Percentiles rank a stretch among this genome's conserved stretches.
These are phyloP conservation scores for Mortierella sp. DNA, from an alignment of 371 early-diverging fungal genomes.

Conservation along the genomic window DNA sequence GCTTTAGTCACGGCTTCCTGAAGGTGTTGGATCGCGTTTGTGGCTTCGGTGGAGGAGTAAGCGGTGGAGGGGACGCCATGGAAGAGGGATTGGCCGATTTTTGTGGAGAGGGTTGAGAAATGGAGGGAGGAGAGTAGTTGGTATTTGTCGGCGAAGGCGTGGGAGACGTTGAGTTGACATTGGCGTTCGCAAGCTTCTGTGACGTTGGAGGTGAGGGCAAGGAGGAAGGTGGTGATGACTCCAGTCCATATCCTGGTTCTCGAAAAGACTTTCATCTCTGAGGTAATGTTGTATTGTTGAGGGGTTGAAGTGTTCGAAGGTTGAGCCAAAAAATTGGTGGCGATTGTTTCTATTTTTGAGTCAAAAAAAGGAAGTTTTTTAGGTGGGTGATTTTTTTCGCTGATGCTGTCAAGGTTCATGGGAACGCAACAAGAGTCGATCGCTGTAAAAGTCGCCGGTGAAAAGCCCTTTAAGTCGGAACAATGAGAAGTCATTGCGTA, in stretches of 20 bases:
- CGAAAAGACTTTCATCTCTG: not conserved
- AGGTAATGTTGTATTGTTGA: not conserved
- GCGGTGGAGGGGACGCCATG: slow-evolving; percentile 47
- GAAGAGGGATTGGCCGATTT: slow-evolving; percentile 55
- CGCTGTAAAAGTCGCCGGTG: too few species aligned
- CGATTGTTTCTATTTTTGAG: not conserved
- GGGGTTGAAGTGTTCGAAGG: too few species aligned
- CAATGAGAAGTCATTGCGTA: too few species aligned
- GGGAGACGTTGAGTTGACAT: slow-evolving; percentile 67
- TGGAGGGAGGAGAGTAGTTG: slow-evolving; percentile 52
- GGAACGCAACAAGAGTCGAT: too few species aligned
- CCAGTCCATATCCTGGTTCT: not conserved
- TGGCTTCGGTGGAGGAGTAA: slow-evolving; percentile 25
- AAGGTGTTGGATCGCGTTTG: slow-evolving; percentile 35
- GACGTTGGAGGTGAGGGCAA: slow-evolving; percentile 11
- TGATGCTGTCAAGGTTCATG: too few species aligned
- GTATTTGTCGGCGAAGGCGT: slow-evolving; percentile 65
- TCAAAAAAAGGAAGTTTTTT: not conserved
- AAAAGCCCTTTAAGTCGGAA: too few species aligned
- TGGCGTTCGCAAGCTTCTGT: slow-evolving; percentile 67
- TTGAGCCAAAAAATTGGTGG: not conserved
- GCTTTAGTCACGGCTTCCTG: slow-evolving; percentile 30
- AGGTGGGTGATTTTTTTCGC: too few species aligned
- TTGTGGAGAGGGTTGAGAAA: slow-evolving; percentile 39
- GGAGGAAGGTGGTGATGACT: slow-evolving; percentile 2